A percentile compares a stretch with the other conserved stretches of the same genome.
These are phyloP conservation scores for Viola pubescens DNA, from an alignment of 441 rosid genomes.

Conservation along the genomic window DNA sequence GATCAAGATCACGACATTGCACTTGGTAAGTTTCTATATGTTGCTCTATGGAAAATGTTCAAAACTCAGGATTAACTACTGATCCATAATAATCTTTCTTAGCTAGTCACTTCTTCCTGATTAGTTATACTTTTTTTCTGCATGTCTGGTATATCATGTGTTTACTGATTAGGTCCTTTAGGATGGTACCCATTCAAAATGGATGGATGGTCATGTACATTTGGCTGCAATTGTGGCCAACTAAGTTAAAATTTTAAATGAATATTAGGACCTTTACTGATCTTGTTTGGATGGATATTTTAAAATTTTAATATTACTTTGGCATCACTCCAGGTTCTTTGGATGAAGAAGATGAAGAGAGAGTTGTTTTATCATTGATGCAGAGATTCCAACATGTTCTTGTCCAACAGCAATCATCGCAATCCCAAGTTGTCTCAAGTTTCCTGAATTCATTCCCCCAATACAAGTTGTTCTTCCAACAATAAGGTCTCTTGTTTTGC, in stretches of 20 bases:
- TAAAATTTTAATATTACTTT: neutral
- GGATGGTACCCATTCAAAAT: too few relatives aligned
- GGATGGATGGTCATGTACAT: too few relatives aligned
- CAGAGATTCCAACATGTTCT: conserved; percentile 40
- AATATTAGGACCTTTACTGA: neutral
- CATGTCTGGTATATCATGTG: too few relatives aligned
- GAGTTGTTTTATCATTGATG: conserved; percentile 39
- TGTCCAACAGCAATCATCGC: conserved; percentile 28
- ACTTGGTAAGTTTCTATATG: conserved; percentile 40
- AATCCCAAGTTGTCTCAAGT: conserved; percentile 31
- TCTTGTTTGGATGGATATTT: neutral
- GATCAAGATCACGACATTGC: conserved; percentile 58
- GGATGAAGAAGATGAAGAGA: conserved; percentile 41
- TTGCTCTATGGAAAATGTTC: conserved; percentile 4
- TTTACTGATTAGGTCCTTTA: too few relatives aligned
- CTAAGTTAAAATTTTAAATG: neutral
- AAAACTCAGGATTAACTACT: neutral
- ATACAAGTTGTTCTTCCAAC: conserved; percentile 27
- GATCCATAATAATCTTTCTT: too few relatives aligned
- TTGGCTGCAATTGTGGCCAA: too few relatives aligned
- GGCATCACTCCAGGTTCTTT: conserved; percentile 37
- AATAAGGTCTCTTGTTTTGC: conserved; percentile 1
- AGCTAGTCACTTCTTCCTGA: neutral
- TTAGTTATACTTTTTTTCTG: neutral
- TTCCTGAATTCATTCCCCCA: conserved; percentile 47